Evolutionary conservation across 192 early-diverging fungal genomes (phyloP).

Genomic region (Diversispora eburnea): DNA sequence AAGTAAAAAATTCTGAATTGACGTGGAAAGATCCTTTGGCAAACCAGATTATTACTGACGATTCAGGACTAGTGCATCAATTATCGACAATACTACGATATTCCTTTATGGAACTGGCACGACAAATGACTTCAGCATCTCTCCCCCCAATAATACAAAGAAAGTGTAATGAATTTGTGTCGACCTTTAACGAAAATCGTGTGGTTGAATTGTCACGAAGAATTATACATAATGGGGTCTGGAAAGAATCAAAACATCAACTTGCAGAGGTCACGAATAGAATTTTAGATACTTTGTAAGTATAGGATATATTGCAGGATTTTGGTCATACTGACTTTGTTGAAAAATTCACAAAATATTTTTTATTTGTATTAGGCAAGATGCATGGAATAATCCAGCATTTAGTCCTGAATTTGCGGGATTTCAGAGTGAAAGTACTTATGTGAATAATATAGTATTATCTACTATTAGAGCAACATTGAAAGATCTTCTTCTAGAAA

Average conservation of each 20-base stretch:
- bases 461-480: constrained; percentile 1
- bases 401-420: neutral
- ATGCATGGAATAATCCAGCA: constrained; percentile 14
- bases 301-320: neutral
- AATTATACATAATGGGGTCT: neutral
- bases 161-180: constrained; percentile 7
- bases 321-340: neutral
- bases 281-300: constrained; percentile 1
- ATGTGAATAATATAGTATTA: constrained; percentile 7
- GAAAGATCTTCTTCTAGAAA: neutral
- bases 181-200: neutral
- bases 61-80: neutral
- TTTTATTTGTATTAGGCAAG: neutral
- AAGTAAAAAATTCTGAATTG: neutral
- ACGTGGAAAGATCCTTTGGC: constrained; percentile 13
- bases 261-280: neutral
- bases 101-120: neutral
- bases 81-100: neutral
- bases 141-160: neutral
- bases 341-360: neutral
- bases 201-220: neutral
- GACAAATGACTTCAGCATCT: neutral
- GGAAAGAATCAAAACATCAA: neutral
- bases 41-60: constrained; percentile 13
- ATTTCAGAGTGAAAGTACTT: constrained; percentile 4